Base-by-base conservation (phyloP, 371 early-diverging fungal species). In the Apophysomyces variabilis region DNA sequence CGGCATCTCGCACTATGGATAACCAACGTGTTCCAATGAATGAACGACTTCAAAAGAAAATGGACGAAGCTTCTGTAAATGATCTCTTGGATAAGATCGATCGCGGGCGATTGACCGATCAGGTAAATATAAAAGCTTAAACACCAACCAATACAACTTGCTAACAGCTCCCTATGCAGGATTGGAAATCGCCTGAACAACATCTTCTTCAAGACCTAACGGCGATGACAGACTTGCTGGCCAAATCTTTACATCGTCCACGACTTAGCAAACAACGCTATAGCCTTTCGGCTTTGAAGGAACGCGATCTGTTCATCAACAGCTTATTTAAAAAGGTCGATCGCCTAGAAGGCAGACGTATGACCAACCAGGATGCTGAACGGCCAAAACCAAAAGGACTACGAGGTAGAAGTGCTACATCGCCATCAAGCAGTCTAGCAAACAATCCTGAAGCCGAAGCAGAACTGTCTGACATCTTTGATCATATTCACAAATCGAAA, bases 141-240 rank as follows among this genome's bases (percentile, higher is more conserved):
- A 21, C 8, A 5, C 7, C 11, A 50, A 21, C 1, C 8, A 54
- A 14, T 39, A 41, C 6, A 43, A 43, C 47, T 47, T 57, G 68
- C 64, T 66, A 41, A 57, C 11, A 26, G 32, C 12, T 47, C 58
- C 62, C 35, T 60, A 43, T 65, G 12, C 44, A 84, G 85, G 85
- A 85, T 38, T 80, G 77, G 71, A 61, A 66, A 21, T 76, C 81
- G 0, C 76, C 78, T 54, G 82, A 84, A 62, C 71, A 74, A 56
- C 67, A 66, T 32, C 65, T 82, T 18, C 63, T 82, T 9, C 62
- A 77, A 60, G 85, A 86, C 57, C 78, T 84, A 68, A 78, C 73
- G 0, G 60, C 68, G 13, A 72, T 84, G 32, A 82, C 79, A n/a
- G 84, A 86, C 69, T 76, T 84, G 66, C 74, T 86, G 66, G 79